These are phyloP conservation scores for Pugionium cornutum DNA, from an alignment of 345 rosid species.

Conservation along the genomic window DNA sequence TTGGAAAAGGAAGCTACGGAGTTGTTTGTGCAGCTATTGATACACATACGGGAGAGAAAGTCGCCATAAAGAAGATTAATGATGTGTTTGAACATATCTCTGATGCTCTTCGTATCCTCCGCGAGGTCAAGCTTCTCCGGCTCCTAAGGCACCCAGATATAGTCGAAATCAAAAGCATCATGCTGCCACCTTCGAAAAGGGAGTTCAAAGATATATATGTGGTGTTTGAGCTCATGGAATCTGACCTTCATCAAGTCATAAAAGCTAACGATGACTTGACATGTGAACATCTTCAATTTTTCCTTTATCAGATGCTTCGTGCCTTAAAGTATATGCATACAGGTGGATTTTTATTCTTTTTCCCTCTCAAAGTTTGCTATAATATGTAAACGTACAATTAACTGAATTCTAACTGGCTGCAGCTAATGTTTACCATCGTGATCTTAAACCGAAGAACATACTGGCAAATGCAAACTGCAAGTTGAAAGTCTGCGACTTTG, in stretches of 20 bases:
- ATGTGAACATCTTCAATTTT: conserved; percentile 94
- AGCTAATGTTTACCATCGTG: conserved; percentile 97
- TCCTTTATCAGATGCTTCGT: conserved; percentile 97
- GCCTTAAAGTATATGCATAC: conserved; percentile 97
- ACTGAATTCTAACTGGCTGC: conserved; percentile 43
- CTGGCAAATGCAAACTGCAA: conserved; percentile 98
- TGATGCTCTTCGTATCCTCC: conserved; percentile 82
- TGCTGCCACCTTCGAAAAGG: conserved; percentile 91
- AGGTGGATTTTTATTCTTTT: conserved; percentile 48
- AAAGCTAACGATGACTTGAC: conserved; percentile 98
- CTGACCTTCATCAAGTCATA: conserved; percentile 98
- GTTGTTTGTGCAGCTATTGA: conserved; percentile 97
- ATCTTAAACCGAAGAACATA: conserved; percentile 97
- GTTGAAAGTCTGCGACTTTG: conserved; percentile 94
- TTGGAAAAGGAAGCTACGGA: conserved; percentile 98
- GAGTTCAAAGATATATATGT: conserved; percentile 93
- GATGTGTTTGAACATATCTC: conserved; percentile 88
- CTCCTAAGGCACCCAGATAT: conserved; percentile 91
- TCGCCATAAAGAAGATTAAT: conserved; percentile 89
- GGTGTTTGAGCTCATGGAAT: conserved; percentile 99
- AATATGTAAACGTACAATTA: not conserved
- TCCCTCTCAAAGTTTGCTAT: not conserved
- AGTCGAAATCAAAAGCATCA: conserved; percentile 89
- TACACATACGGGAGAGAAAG: conserved; percentile 90
- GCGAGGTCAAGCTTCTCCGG: conserved; percentile 92